A percentile compares a stretch with the other conserved stretches of the same genome.
Conservation (phyloP, 495 filamentous ascomycete genomes). For the Terfezia boudieri region DNA sequence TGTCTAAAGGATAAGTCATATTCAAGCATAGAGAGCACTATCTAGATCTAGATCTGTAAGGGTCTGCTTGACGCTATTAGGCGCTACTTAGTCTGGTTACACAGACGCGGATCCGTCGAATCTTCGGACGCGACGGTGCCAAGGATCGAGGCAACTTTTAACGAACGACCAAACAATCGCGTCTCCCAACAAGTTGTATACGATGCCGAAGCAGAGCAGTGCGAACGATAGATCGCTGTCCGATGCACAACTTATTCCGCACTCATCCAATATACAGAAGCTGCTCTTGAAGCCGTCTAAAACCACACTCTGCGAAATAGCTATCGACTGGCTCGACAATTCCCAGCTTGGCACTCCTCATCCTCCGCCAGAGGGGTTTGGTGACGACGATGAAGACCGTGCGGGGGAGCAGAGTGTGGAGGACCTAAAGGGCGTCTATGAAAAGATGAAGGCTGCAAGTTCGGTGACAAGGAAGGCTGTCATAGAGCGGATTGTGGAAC, state of each 20-base stretch:
- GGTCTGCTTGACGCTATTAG: background rate
- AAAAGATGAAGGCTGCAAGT: background rate
- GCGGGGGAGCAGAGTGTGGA: background rate
- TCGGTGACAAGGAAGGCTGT: background rate
- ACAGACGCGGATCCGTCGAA: background rate
- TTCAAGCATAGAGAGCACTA: background rate
- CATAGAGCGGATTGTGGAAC: background rate
- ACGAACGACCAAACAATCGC: background rate
- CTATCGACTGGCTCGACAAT: background rate
- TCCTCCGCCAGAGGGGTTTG: background rate
- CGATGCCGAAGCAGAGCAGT: background rate
- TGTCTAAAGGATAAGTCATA: background rate
- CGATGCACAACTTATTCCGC: background rate
- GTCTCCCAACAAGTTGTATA: background rate
- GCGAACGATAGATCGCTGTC: background rate
- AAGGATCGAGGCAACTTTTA: background rate
- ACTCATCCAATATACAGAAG: background rate
- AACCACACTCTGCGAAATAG: background rate
- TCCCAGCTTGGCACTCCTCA: background rate
- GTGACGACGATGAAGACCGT: background rate
- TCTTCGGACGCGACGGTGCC: background rate
- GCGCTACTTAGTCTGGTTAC: background rate
- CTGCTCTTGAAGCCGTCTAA: background rate
- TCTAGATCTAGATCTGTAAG: background rate
- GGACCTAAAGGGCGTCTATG: background rate